Percentiles rank a stretch among this genome's conserved stretches.
Evolutionary conservation across 805 yeast genomes (phyloP).

Genomic region (Ogataea siamensis): DNA sequence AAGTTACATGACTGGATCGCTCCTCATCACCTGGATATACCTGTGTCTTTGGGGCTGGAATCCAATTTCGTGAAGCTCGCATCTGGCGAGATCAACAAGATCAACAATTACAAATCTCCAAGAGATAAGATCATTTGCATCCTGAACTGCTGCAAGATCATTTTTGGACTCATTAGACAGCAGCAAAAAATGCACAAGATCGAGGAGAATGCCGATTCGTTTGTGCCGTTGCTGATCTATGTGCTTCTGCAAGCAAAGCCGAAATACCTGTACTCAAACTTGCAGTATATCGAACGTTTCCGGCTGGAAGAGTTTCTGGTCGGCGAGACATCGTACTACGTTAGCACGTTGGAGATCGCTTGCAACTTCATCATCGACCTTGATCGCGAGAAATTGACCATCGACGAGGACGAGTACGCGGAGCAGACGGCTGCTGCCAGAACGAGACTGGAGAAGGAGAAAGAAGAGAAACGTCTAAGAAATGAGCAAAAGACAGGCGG

Average conservation of each 20-base stretch:
- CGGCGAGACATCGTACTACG: constrained; percentile 90
- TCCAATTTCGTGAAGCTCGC: constrained; percentile 64
- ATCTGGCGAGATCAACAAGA: constrained; percentile 68
- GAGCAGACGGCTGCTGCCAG: constrained; percentile 45
- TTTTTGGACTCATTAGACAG: constrained; percentile 80
- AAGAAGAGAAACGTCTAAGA: constrained; percentile 21
- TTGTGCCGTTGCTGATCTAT: constrained; percentile 83
- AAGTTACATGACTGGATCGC: constrained; percentile 53
- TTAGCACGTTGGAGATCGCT: constrained; percentile 89
- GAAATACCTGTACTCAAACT: constrained; percentile 65
- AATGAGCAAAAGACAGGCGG: constrained; percentile 10
- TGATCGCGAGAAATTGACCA: constrained; percentile 55
- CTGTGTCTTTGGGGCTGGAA: constrained; percentile 43
- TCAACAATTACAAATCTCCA: constrained; percentile 86
- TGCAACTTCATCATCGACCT: constrained; percentile 71
- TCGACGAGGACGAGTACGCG: constrained; percentile 57
- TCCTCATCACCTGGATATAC: constrained; percentile 77
- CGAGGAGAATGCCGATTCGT: constrained; percentile 89
- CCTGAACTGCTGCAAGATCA: constrained; percentile 86
- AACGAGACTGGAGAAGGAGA: constrained; percentile 36
- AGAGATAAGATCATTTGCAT: constrained; percentile 91
- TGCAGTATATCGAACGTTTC: constrained; percentile 82
- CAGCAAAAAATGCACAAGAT: constrained; percentile 38
- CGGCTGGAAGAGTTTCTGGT: constrained; percentile 68
- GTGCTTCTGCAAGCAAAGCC: constrained; percentile 72